Evolutionary conservation across 768 basidiomycete species (phyloP).

Genomic region (Pisolithus marmoratus): DNA sequence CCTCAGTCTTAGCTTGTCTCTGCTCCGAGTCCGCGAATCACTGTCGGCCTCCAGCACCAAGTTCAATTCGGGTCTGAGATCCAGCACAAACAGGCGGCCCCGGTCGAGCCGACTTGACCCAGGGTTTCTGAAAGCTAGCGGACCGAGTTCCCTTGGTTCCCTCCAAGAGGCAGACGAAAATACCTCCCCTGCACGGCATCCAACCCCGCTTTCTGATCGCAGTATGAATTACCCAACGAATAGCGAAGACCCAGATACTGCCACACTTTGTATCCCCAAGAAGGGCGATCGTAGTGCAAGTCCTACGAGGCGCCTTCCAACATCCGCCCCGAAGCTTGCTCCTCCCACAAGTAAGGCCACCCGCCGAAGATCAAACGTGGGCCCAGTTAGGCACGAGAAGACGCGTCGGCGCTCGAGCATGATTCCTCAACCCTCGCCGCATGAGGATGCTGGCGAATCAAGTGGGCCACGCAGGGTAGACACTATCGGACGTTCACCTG

Average conservation of each 20-base stretch:
- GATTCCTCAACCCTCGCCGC: conserved; percentile 64
- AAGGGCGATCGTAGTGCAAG: conserved; percentile 34
- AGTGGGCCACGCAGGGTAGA: conserved; percentile 38
- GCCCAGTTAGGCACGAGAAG: conserved; percentile 71
- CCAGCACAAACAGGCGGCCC: conserved; percentile 36
- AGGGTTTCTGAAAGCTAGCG: conserved; percentile 55
- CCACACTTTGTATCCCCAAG: conserved; percentile 28
- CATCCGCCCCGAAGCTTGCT: conserved; percentile 36
- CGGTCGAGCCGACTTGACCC: conserved; percentile 67
- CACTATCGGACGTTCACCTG: conserved; percentile 43
- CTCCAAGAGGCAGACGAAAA: conserved; percentile 72
- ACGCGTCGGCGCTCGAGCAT: conserved; percentile 70
- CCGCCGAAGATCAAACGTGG: conserved; percentile 68
- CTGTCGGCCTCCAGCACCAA: conserved; percentile 29
- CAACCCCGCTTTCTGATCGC: conserved; percentile 55
- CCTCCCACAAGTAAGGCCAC: conserved; percentile 32
- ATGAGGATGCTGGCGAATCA: conserved; percentile 30
- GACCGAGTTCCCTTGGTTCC: conserved; percentile 48
- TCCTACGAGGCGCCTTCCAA: conserved; percentile 45
- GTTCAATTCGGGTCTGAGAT: conserved; percentile 10
- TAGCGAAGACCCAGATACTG: conserved; percentile 15
- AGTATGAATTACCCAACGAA: conserved; percentile 48
- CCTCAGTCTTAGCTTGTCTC: conserved; percentile 47
- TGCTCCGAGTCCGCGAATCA: conserved; percentile 16
- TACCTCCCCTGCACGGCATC: conserved; percentile 25